Base-by-base conservation (phyloP, 345 rosid genomes). In the Rhodomyrtus tomentosa region DNA sequence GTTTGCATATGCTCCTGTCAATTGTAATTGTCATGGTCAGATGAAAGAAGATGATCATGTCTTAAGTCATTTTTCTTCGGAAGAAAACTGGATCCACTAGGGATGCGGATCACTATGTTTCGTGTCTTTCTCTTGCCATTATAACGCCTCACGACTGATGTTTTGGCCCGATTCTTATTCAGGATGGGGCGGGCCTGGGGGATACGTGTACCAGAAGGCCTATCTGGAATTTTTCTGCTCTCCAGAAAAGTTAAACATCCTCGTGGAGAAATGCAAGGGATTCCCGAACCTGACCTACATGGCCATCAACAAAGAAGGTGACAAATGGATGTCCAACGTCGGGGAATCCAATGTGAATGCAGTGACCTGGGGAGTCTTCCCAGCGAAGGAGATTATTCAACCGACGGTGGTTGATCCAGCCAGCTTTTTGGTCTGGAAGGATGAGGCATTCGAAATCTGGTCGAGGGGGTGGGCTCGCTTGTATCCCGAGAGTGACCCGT, bases 141-240 rank as follows among this genome's bases (percentile, higher is more conserved):
- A 2, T 68, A 8, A 68, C 10, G 13, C 25, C 79, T 18, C 3
- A 25, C 12, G 21, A 40, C 52, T 82, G 20, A 50, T 32, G 22
- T 42, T 40, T 72, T 68, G 54, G 49, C 20, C 68, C 38, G 0
- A 9, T 18, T 36, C 20, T 68, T 16, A 68, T 68, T 68, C 92
- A 96, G 99, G 99, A 86, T 97, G 99, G 99, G 99, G 99, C 50
- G 96, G 98, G 12, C 93, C 96, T 72, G 98, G 99, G 40, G 99
- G 99, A 2, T 94, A 93, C 85, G 95, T 97, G 36, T 96, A 95
- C 90, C 99, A 97, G 91, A 97, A 97, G 90, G 98, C 99, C 81
- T 96, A 95, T 83, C 86, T 97, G 82, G 99, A 97, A 91, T 95
- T 97, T 85, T 97, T 97, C 95, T 97, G 99, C 90, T 91, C 98